Base-by-base conservation (phyloP, 371 early-diverging fungal species). In the Dinochytrium kinnereticum region DNA sequence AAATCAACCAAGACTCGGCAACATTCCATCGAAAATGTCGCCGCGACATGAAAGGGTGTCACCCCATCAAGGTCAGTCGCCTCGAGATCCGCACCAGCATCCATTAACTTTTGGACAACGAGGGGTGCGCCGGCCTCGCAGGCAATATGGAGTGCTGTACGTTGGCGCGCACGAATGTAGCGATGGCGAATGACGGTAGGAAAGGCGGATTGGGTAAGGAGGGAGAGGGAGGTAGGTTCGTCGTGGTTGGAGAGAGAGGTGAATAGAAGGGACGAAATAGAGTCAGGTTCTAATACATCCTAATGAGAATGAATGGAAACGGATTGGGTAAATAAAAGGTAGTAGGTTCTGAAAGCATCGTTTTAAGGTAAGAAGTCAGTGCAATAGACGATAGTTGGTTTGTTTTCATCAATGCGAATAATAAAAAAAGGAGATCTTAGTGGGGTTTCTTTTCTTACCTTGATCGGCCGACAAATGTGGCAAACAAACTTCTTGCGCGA, bases 31-130 rank as follows among this genome's bases (percentile, higher is more conserved):
- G 68, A 68, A 13, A 19, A 38, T 10, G 68, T 49, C 40, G 69
- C 44, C 0, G 74, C 74, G 5, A 73, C 37, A 59, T 73, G 74
- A 0, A 73, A 33, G 1, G 50, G 39, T n/a, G 59, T 73, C 7
- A 24, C n/a, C 5, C 59, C 74, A 36, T 64, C 68, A n/a, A 50
- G 21, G 17, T 51, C 67, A 37, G 31, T 19, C 7, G n/a, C 34
- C 13, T 17, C 30, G 7, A 61, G 34, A 31, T 34, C 28, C 3
- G 61, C 61, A 7, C 37, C 61, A 7, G 36, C 5, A 17, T 31
- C 31, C 7, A 73, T 1, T 17, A 73, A 44, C n/a, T 67, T 51
- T 7, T 13, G 19, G 21, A 67, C 37, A 38, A 68, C 19, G 26
- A 34, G 21, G n/a, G 73, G 59, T 17, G 19, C 5, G 33, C 38